phyloP scores from a whole-genome alignment of 495 filamentous ascomycete genomes.

The Aspergillus panamensis region DNA sequence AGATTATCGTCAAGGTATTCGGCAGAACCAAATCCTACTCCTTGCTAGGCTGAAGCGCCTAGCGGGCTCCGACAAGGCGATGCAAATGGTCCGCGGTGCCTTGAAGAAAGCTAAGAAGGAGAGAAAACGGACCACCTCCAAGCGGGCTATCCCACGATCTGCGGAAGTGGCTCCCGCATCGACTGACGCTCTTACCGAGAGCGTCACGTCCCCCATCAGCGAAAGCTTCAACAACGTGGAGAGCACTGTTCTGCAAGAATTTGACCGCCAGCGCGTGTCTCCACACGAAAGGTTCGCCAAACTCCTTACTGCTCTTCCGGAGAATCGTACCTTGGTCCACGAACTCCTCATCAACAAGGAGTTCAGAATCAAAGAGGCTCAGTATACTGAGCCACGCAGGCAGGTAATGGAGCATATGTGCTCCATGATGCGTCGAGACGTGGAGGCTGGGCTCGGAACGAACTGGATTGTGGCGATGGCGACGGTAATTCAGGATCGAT shows the following conservation, averaged over 20 bases:
- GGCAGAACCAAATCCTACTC: slow-evolving; percentile 86
- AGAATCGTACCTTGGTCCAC: slow-evolving; percentile 82
- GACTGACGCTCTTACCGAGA: slow-evolving; percentile 38
- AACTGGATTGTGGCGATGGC: slow-evolving; percentile 81
- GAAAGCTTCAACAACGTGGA: slow-evolving; percentile 44
- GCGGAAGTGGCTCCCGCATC: slow-evolving; percentile 37
- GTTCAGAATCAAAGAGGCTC: slow-evolving; percentile 57
- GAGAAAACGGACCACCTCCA: slow-evolving; percentile 51
- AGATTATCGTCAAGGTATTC: slow-evolving; percentile 88
- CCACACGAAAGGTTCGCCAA: slow-evolving; percentile 47
- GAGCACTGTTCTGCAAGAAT: slow-evolving; percentile 35
- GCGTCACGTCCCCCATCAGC: slow-evolving; percentile 45
- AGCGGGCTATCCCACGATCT: slow-evolving; percentile 59
- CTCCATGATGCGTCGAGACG: slow-evolving; percentile 68
- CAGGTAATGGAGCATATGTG: slow-evolving; percentile 63
- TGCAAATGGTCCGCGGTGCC: slow-evolving; percentile 76
- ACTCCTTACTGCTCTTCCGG: slow-evolving; percentile 65
- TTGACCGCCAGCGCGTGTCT: slow-evolving; percentile 36
- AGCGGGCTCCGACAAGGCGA: slow-evolving; percentile 76
- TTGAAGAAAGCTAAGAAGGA: slow-evolving; percentile 72
- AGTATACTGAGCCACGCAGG: slow-evolving; percentile 48
- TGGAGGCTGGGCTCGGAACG: slow-evolving; percentile 66
- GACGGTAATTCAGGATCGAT: slow-evolving; percentile 75
- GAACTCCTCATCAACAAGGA: slow-evolving; percentile 90
- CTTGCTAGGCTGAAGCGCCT: slow-evolving; percentile 86